These are phyloP conservation scores for Quercus wislizeni DNA, from an alignment of 306 rosid genomes.

Conservation along the genomic window DNA sequence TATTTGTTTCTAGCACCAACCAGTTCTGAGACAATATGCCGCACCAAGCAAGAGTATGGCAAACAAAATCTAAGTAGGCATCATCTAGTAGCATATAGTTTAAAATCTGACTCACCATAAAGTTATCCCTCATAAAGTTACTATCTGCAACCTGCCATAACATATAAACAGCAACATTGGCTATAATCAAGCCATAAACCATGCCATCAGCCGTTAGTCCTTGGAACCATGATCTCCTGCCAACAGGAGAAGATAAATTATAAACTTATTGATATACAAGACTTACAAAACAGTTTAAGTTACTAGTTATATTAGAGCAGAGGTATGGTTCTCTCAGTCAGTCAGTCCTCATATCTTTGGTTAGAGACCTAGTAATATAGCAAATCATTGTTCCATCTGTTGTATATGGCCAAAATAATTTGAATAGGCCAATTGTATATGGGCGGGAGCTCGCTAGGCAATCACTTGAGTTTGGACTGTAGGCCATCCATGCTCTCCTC, in stretches of 20 bases:
- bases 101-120: slow-evolving; percentile 60
- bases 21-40: slow-evolving; percentile 1
- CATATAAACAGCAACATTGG: slow-evolving; percentile 71
- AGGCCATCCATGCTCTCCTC: too few species aligned
- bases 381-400: too few species aligned
- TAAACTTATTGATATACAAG: slow-evolving; percentile 16
- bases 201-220: slow-evolving; percentile 38
- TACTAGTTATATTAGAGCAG: background rate
- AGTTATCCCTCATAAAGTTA: slow-evolving; percentile 65
- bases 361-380: too few species aligned
- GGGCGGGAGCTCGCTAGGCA: too few species aligned
- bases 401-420: too few species aligned
- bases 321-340: background rate
- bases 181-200: slow-evolving; percentile 70
- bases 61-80: slow-evolving; percentile 13
- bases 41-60: slow-evolving; percentile 14
- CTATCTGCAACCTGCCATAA: slow-evolving; percentile 54
- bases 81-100: slow-evolving; percentile 19
- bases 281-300: slow-evolving; percentile 2
- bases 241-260: slow-evolving; percentile 22
- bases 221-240: slow-evolving; percentile 62
- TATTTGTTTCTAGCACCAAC: slow-evolving; percentile 5
- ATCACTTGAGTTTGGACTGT: too few species aligned
- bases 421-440: too few species aligned
- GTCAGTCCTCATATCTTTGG: too few species aligned